Conservation (phyloP, 768 basidiomycete genomes). For the Dioszegia aurantiaca region DNA sequence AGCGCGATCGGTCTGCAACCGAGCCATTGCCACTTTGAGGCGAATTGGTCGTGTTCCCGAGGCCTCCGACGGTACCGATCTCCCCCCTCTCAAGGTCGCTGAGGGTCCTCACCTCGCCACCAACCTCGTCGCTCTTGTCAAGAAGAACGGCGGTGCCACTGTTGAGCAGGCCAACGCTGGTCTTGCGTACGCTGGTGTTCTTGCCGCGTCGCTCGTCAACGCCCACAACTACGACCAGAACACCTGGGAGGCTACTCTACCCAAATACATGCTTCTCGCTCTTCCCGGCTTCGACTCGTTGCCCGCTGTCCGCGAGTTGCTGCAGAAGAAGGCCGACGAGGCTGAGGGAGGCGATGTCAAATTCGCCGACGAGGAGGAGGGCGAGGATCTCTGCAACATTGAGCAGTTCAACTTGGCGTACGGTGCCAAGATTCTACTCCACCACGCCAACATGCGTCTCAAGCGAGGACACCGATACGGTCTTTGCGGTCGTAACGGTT, state of each 20-base stretch:
- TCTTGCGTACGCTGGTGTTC: conserved; percentile 68
- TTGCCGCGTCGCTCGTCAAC: conserved; percentile 84
- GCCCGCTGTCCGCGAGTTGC: conserved; percentile 75
- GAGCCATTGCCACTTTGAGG: conserved; percentile 92
- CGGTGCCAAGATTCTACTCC: conserved; percentile 96
- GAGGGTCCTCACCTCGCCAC: conserved; percentile 67
- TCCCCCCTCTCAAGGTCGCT: conserved; percentile 75
- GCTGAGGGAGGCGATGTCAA: conserved; percentile 63
- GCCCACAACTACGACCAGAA: conserved; percentile 86
- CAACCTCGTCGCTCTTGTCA: conserved; percentile 73
- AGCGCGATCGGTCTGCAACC: conserved; percentile 85
- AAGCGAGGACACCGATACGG: conserved; percentile 99
- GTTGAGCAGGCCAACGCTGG: conserved; percentile 61
- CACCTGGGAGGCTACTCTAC: conserved; percentile 74
- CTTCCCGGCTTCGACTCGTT: conserved; percentile 64
- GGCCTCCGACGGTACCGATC: conserved; percentile 79
- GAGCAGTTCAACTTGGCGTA: conserved; percentile 93
- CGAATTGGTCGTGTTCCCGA: conserved; percentile 87
- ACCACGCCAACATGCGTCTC: conserved; percentile 92
- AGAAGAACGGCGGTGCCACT: conserved; percentile 68
- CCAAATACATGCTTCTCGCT: conserved; percentile 71
- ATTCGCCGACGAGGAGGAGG: conserved; percentile 89
- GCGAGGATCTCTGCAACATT: conserved; percentile 98
- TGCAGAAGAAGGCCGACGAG: conserved; percentile 80
- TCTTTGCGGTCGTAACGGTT: conserved; percentile 97